These are phyloP conservation scores for Nemania bipapillata DNA, from an alignment of 2,329 filamentous ascomycete species.

Conservation along the genomic window DNA sequence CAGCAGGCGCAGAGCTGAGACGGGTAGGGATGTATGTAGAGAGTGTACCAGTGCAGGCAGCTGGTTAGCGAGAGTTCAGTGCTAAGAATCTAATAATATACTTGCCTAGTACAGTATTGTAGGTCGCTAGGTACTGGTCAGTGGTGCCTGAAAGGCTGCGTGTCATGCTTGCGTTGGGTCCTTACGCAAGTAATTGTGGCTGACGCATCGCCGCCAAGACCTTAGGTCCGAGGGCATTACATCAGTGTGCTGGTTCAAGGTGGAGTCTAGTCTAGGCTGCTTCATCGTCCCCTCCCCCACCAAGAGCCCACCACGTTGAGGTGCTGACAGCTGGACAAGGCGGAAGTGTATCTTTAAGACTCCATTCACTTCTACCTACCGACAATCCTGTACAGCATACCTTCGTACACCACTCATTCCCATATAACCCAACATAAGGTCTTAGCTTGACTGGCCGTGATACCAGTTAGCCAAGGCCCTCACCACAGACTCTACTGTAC, in stretches of 20 bases:
- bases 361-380: slow-evolving; percentile 32
- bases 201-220: slow-evolving; percentile 43
- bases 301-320: slow-evolving; percentile 38
- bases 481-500: slow-evolving; percentile 18
- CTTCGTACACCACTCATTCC: neutral
- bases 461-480: slow-evolving; percentile 26
- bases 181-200: slow-evolving; percentile 55
- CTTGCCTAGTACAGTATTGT: neutral
- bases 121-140: neutral
- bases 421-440: slow-evolving; percentile 25
- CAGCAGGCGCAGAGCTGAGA: slow-evolving; percentile 9
- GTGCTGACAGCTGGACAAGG: slow-evolving; percentile 39
- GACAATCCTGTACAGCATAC: neutral
- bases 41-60: slow-evolving; percentile 2
- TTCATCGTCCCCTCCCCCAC: slow-evolving; percentile 44
- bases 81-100: slow-evolving; percentile 13
- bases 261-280: slow-evolving; percentile 21
- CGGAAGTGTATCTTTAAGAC: slow-evolving; percentile 22
- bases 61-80: slow-evolving; percentile 10
- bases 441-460: slow-evolving; percentile 28
- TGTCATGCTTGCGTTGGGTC: slow-evolving; percentile 40
- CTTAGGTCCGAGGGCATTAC: slow-evolving; percentile 45
- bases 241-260: slow-evolving; percentile 46
- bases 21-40: too few species aligned
- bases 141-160: slow-evolving; percentile 38